These are phyloP conservation scores for Morella rubra DNA, from an alignment of 306 rosid species.

Conservation along the genomic window DNA sequence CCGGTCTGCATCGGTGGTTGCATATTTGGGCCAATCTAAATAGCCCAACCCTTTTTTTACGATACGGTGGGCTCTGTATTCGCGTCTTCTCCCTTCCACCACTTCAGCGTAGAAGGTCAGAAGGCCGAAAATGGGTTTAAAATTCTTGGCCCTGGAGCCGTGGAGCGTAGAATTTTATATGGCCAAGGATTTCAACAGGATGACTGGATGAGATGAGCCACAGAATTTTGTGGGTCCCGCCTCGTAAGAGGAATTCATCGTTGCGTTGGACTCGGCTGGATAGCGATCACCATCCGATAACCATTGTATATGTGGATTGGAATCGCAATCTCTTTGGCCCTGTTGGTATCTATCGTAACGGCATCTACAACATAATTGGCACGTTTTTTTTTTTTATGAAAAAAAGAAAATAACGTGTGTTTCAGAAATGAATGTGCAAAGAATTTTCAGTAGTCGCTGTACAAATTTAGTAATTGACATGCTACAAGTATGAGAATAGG, in stretches of 20 bases:
- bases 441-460: neutral
- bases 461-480: neutral
- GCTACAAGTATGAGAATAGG: neutral
- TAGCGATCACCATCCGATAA: constrained; percentile 13
- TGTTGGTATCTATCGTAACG: constrained; percentile 3
- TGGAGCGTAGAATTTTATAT: too few species aligned
- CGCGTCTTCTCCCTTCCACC: too few species aligned
- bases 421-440: neutral
- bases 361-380: neutral
- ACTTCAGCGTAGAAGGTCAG: too few species aligned
- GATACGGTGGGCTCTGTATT: too few species aligned
- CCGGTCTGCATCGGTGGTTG: too few species aligned
- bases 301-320: neutral
- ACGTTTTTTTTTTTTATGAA: neutral
- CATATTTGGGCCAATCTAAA: too few species aligned
- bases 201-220: neutral
- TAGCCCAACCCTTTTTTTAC: too few species aligned
- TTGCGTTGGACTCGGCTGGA: constrained; percentile 14
- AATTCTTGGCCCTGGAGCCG: too few species aligned
- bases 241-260: constrained; percentile 4
- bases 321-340: constrained; percentile 5
- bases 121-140: too few species aligned
- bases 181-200: neutral
- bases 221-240: neutral
- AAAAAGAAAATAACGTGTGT: neutral